Conservation (phyloP, 1,284 basidiomycete genomes). For the Pseudozyma sp. region DNA sequence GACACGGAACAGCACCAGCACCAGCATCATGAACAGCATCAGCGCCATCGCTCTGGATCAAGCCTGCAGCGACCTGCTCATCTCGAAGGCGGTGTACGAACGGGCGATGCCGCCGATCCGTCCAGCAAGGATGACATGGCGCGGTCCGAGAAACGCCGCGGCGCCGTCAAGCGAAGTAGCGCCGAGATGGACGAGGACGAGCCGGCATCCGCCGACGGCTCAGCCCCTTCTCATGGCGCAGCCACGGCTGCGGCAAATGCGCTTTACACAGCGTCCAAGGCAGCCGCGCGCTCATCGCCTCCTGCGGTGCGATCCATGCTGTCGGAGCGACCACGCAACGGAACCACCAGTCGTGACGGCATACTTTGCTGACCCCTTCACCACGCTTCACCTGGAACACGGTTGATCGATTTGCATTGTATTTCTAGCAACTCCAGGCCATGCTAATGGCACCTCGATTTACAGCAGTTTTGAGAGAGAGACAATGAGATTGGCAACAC, state of each 20-base stretch:
- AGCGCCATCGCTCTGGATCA: slow-evolving; percentile 18
- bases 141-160: slow-evolving; percentile 10
- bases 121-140: not conserved
- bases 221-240: slow-evolving; percentile 2
- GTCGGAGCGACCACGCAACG: slow-evolving; percentile 17
- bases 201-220: not conserved
- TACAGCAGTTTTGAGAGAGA: no score
- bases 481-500: no score
- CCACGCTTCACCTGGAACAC: no score
- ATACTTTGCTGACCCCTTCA: slow-evolving; percentile 27
- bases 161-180: slow-evolving; percentile 33
- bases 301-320: slow-evolving; percentile 23
- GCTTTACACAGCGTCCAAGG: slow-evolving; percentile 14
- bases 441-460: no score
- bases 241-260: not conserved
- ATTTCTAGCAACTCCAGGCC: not conserved
- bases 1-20: slow-evolving; percentile 7
- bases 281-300: slow-evolving; percentile 18
- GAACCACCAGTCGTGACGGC: slow-evolving; percentile 30
- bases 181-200: slow-evolving; percentile 41
- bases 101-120: not conserved
- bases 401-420: not conserved
- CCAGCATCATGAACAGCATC: slow-evolving; percentile 1
- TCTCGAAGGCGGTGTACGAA: slow-evolving; percentile 16
- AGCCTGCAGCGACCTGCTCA: slow-evolving; percentile 13